Conservation (phyloP, 2,329 filamentous ascomycete species). For the Venturia carpophila region DNA sequence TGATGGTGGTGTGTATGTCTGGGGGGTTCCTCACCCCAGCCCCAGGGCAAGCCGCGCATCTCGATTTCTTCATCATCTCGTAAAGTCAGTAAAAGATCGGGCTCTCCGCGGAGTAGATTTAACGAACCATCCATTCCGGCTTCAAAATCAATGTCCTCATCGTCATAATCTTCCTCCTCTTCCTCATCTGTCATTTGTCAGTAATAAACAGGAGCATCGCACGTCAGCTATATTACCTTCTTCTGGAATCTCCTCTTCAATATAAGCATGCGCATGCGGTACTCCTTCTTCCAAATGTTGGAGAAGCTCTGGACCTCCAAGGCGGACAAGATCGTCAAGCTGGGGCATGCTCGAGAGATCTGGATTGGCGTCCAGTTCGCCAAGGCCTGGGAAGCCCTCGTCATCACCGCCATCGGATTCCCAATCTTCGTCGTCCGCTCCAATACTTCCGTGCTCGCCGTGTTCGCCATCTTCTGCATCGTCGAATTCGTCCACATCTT, state of each 20-base stretch:
- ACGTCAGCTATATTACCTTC: constrained; percentile 49
- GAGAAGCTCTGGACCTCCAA: constrained; percentile 34
- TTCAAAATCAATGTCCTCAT: constrained; percentile 54
- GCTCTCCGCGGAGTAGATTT: constrained; percentile 38
- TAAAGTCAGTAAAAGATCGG: constrained; percentile 15
- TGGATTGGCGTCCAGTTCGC: constrained; percentile 7
- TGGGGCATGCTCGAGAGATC: constrained; percentile 7
- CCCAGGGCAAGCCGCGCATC: constrained; percentile 16
- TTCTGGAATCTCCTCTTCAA: constrained; percentile 52
- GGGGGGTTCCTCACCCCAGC: constrained; percentile 33
- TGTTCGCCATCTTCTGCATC: constrained; percentile 8
- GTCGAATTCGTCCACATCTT: constrained; percentile 26
- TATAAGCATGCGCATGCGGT: constrained; percentile 38
- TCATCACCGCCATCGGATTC: constrained; percentile 19
- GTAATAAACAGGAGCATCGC: not conserved
- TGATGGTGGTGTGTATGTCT: constrained; percentile 34
- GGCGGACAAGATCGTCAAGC: constrained; percentile 29
- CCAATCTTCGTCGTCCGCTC: constrained; percentile 19
- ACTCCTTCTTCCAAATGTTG: constrained; percentile 21
- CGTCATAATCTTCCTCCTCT: constrained; percentile 61
- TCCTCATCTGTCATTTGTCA: constrained; percentile 31
- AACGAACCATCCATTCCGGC: constrained; percentile 40
- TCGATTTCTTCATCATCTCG: constrained; percentile 33
- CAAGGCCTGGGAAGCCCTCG: constrained; percentile 14
- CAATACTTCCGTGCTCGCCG: constrained; percentile 14